A percentile compares a stretch with the other conserved stretches of the same genome.
Evolutionary conservation across 2,329 filamentous ascomycete genomes (phyloP).

Genomic region (Curvularia verruculosa): DNA sequence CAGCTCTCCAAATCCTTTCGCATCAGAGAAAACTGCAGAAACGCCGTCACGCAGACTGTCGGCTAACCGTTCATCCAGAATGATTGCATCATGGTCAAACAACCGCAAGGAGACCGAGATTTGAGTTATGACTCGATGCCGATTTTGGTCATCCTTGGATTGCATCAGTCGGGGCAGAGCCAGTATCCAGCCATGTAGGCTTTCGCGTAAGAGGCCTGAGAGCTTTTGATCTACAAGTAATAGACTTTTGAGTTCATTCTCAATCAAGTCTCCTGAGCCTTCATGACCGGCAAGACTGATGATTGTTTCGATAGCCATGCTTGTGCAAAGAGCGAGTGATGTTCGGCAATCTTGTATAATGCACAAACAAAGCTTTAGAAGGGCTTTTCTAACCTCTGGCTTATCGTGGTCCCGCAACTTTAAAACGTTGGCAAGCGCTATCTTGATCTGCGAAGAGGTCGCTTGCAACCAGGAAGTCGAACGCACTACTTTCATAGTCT

Average conservation of each 20-base stretch:
- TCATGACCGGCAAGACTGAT: conserved; percentile 65
- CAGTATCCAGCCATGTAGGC: conserved; percentile 79
- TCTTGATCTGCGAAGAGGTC: conserved; percentile 79
- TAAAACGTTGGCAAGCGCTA: conserved; percentile 78
- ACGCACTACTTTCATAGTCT: conserved; percentile 44
- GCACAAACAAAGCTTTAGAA: conserved; percentile 73
- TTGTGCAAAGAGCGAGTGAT: conserved; percentile 71
- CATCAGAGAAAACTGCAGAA: conserved; percentile 54
- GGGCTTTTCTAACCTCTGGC: conserved; percentile 68
- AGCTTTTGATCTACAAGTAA: conserved; percentile 67
- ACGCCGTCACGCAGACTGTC: conserved; percentile 77
- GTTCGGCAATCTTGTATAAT: conserved; percentile 79
- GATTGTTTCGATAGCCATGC: conserved; percentile 80
- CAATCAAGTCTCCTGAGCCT: conserved; percentile 54
- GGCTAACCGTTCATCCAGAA: conserved; percentile 70
- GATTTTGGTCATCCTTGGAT: conserved; percentile 78
- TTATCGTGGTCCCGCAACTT: conserved; percentile 75
- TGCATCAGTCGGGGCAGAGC: conserved; percentile 84
- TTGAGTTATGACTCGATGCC: conserved; percentile 73
- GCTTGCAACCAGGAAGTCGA: conserved; percentile 75
- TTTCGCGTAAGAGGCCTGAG: conserved; percentile 69
- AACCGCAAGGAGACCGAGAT: conserved; percentile 75
- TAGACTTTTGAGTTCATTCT: conserved; percentile 62
- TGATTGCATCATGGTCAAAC: conserved; percentile 66
- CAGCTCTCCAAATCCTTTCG: conserved; percentile 33